Percentiles rank a stretch among this genome's conserved stretches.
These are phyloP conservation scores for Aphanocladium album DNA, from an alignment of 2,329 filamentous ascomycete species.

Conservation along the genomic window DNA sequence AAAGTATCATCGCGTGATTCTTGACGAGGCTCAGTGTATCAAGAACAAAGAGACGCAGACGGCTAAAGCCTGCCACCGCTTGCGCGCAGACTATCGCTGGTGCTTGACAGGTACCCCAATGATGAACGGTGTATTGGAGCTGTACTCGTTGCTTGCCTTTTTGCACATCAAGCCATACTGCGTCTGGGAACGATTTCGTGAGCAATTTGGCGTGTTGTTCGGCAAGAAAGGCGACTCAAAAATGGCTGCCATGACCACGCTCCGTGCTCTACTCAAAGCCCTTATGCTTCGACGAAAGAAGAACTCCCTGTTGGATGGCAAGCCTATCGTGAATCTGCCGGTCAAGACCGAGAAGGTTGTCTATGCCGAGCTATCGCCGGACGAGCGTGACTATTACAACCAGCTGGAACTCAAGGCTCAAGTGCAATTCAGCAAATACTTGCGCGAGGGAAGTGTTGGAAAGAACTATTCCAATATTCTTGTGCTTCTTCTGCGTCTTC, in stretches of 20 bases:
- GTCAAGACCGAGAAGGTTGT: conserved; percentile 71
- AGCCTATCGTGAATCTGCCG: conserved; percentile 74
- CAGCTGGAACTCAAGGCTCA: conserved; percentile 65
- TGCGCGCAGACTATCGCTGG: conserved; percentile 71
- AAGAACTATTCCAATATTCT: conserved; percentile 71
- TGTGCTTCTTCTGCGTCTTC: conserved; percentile 73
- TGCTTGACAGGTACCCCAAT: conserved; percentile 78
- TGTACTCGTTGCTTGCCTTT: conserved; percentile 74
- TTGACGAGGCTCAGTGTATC: conserved; percentile 82
- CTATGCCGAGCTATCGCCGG: conserved; percentile 63
- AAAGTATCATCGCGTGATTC: conserved; percentile 72
- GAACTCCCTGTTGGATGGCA: conserved; percentile 69
- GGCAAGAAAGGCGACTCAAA: conserved; percentile 43
- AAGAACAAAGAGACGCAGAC: conserved; percentile 71
- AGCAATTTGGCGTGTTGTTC: conserved; percentile 38
- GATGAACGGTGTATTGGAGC: conserved; percentile 77
- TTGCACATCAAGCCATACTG: conserved; percentile 72
- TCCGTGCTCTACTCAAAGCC: conserved; percentile 72
- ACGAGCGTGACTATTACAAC: conserved; percentile 74
- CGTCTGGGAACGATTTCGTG: conserved; percentile 56
- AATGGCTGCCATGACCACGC: conserved; percentile 60
- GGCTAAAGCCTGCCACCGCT: conserved; percentile 60
- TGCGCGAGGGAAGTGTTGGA: conserved; percentile 63
- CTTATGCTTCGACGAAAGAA: conserved; percentile 82
- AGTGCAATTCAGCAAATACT: conserved; percentile 70